Percentiles rank a stretch among this genome's conserved stretches.
These are phyloP conservation scores for Cercospora sp. DNA, from an alignment of 2,329 filamentous ascomycete species.

Conservation along the genomic window DNA sequence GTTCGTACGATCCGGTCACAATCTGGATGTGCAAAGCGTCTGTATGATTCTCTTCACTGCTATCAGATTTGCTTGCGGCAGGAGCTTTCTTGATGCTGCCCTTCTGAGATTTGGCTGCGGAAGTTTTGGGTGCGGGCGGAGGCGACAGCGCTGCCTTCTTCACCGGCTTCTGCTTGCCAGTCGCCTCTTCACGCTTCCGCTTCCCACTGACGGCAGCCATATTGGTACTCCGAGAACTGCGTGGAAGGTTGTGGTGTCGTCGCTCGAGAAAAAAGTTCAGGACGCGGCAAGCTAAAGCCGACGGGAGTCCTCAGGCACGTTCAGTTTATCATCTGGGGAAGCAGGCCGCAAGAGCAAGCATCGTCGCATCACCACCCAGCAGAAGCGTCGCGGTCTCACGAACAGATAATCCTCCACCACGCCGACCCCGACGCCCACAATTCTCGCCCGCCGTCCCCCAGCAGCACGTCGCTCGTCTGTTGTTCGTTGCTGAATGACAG, in stretches of 20 bases:
- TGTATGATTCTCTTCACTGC: background rate
- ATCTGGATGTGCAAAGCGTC: constrained; percentile 71
- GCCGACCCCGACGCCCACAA: constrained; percentile 6
- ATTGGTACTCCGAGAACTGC: background rate
- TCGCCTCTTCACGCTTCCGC: constrained; percentile 13
- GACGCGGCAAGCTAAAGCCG: constrained; percentile 2
- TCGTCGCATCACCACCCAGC: constrained; percentile 6
- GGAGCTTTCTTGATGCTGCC: constrained; percentile 8
- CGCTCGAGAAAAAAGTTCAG: background rate
- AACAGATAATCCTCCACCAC: constrained; percentile 7
- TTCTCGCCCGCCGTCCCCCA: background rate
- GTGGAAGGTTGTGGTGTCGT: background rate
- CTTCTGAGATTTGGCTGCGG: constrained; percentile 8
- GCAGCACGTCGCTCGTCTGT: constrained; percentile 28
- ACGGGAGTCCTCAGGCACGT: background rate
- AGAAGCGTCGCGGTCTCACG: constrained; percentile 6
- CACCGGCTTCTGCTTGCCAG: constrained; percentile 16
- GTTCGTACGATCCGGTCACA: constrained; percentile 89
- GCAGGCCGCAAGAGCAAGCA: background rate
- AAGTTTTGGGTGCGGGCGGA: constrained; percentile 2
- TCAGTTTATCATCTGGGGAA: background rate
- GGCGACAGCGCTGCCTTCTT: constrained; percentile 11
- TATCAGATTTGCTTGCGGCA: background rate
- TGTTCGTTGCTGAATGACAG: constrained; percentile 44
- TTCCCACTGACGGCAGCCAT: constrained; percentile 10